Base-by-base conservation (phyloP, 441 rosid genomes). In the Euphorbia schlechtendalii region DNA sequence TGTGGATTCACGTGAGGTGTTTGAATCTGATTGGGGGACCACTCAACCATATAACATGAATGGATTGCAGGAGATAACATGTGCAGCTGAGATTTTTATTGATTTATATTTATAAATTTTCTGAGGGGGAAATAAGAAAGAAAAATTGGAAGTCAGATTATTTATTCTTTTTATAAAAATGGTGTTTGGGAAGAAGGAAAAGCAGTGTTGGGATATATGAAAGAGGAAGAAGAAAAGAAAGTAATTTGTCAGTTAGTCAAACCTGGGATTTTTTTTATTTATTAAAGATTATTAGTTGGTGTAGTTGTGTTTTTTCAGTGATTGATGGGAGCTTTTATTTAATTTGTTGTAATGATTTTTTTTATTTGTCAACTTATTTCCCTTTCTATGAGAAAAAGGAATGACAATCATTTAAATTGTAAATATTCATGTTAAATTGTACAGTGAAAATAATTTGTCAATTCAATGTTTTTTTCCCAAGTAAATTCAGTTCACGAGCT, bases 1-100 rank as follows among this genome's bases (percentile, higher is more conserved):
- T 80, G 83, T 82, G 79, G 63, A 71, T 73, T 79, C 89, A 84
- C 90, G 83, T 83, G 90, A 76, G 72, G 63, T 78, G 85, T 82
- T 79, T 71, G 54, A 73, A 22, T 74, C 63, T 61, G 52, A 49
- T 46, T 54, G 38, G 73, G 73, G 96, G 92, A 77, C 81, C 85
- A 72, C 74, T 56, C 40, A 25, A 65, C 71, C 55, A 65, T 68
- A 32, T 32, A 32, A 65, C 76, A 80, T 76, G 80, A 75, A 79
- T 80, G 83, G 79, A 60, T 72, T 68, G 74, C 84, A 71, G 81
- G 63, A 63, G 66, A 69, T 38, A 69, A 63, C 79, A 75, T 73
- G 73, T 72, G 75, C 70, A 59, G 45, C 54, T 58, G 70, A 43
- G 73, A 49, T 41, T 71, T 11, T 43, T 71, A 5, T 1, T 40